A percentile compares a stretch with the other conserved stretches of the same genome.
Conservation (phyloP, 495 filamentous ascomycete species). For the Podospora appendiculata region DNA sequence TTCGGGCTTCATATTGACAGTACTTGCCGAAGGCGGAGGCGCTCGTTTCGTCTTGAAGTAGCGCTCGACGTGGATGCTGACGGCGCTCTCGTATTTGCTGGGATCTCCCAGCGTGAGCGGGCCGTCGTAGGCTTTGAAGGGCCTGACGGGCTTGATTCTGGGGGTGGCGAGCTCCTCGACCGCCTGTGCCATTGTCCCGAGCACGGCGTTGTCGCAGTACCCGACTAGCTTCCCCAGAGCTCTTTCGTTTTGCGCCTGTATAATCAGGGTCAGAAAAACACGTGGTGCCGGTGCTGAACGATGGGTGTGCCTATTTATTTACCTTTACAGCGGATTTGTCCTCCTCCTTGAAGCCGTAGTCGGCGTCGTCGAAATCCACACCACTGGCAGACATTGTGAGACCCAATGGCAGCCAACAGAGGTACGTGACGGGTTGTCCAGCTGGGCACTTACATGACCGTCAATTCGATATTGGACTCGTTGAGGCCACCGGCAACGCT, state of each 20-base stretch:
- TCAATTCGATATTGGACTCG: slow-evolving; percentile 65
- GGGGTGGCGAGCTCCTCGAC: slow-evolving; percentile 65
- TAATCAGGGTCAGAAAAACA: background rate
- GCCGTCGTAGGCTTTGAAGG: slow-evolving; percentile 73
- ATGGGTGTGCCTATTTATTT: background rate
- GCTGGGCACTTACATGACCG: slow-evolving; percentile 58
- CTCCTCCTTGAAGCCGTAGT: slow-evolving; percentile 91
- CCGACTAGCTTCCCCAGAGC: slow-evolving; percentile 56
- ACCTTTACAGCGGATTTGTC: slow-evolving; percentile 68
- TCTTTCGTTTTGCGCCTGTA: slow-evolving; percentile 51
- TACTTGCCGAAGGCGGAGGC: slow-evolving; percentile 63
- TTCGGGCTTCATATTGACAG: slow-evolving; percentile 52
- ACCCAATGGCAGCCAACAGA: background rate
- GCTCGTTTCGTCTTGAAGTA: slow-evolving; percentile 79
- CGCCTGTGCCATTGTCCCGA: slow-evolving; percentile 79
- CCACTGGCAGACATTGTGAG: slow-evolving; percentile 46
- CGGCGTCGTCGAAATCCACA: slow-evolving; percentile 87
- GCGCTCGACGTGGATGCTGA: slow-evolving; percentile 81
- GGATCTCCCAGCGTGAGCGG: slow-evolving; percentile 73
- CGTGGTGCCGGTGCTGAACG: no score
- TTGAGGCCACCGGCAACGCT: slow-evolving; percentile 66
- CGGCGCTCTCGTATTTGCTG: slow-evolving; percentile 61
- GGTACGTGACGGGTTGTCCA: no score
- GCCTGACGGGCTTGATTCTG: slow-evolving; percentile 61
- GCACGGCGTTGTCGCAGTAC: slow-evolving; percentile 53